These are phyloP conservation scores for Globisporangium okanoganense DNA, from an alignment of 352 stramenopile species.

Conservation along the genomic window DNA sequence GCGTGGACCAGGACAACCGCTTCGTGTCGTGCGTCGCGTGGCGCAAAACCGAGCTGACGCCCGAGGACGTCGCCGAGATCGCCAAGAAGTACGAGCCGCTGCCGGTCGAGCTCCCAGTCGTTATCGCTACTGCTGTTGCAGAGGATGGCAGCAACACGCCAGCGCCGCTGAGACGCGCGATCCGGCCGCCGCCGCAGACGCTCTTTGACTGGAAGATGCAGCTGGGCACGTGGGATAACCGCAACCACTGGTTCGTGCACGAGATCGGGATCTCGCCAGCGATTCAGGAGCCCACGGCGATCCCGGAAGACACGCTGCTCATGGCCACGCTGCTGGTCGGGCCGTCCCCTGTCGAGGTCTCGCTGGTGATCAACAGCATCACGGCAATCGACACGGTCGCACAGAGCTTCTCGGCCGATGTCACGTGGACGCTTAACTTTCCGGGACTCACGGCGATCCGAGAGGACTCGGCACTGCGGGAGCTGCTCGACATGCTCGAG, in stretches of 20 bases:
- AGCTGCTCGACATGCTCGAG: constrained; percentile 29
- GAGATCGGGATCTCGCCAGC: constrained; percentile 27
- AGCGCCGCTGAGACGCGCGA: neutral
- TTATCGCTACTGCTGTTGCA: neutral
- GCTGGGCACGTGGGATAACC: constrained; percentile 36
- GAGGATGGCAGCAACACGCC: neutral
- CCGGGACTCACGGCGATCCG: constrained; percentile 25
- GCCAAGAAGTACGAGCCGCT: constrained; percentile 29
- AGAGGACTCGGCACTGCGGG: constrained; percentile 25
- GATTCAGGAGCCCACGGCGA: neutral
- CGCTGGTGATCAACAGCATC: constrained; percentile 24
- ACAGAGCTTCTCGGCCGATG: constrained; percentile 25
- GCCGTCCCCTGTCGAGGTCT: constrained; percentile 18
- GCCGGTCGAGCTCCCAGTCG: neutral
- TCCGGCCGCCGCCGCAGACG: constrained; percentile 16
- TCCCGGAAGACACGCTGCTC: constrained; percentile 1
- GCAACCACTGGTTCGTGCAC: constrained; percentile 48
- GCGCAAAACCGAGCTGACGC: constrained; percentile 47
- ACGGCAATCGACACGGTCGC: constrained; percentile 24
- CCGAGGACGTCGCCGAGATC: constrained; percentile 33
- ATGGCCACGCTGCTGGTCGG: constrained; percentile 17
- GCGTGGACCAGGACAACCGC: constrained; percentile 24
- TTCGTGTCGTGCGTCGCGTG: constrained; percentile 39
- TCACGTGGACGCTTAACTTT: constrained; percentile 29
- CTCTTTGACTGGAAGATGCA: constrained; percentile 63